These are phyloP conservation scores for Cryomyces minteri DNA, from an alignment of 495 filamentous ascomycete species.

Conservation along the genomic window DNA sequence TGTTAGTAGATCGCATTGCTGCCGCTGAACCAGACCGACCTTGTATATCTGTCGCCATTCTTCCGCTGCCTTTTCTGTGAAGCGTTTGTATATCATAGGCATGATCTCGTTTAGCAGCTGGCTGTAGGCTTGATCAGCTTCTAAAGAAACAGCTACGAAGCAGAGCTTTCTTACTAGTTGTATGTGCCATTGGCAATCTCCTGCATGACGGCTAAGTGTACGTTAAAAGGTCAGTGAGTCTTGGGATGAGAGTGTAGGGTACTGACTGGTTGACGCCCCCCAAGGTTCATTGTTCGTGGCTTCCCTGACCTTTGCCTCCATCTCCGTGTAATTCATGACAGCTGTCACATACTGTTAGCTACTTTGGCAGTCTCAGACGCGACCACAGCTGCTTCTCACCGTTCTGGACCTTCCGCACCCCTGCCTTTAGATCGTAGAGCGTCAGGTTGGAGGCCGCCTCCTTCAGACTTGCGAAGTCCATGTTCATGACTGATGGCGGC, in stretches of 20 bases:
- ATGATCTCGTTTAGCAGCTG: constrained; percentile 98
- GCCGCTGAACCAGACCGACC: constrained; percentile 19
- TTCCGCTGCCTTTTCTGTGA: constrained; percentile 94
- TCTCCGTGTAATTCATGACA: constrained; percentile 99
- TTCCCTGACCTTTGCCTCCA: constrained; percentile 97
- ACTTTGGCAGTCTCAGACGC: constrained; percentile 7
- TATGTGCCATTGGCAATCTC: constrained; percentile 97
- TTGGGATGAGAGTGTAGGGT: background rate
- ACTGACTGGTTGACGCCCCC: constrained; percentile 45
- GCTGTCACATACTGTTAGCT: constrained; percentile 29
- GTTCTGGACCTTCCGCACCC: constrained; percentile 96
- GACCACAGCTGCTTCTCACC: constrained; percentile 32
- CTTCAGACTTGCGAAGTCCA: constrained; percentile 76
- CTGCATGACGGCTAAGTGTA: constrained; percentile 45
- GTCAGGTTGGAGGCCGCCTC: constrained; percentile 87
- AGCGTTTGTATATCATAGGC: constrained; percentile 99
- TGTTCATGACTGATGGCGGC: constrained; percentile 15
- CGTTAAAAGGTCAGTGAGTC: background rate
- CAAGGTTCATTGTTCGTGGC: constrained; percentile 97
- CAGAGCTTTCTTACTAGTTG: constrained; percentile 60
- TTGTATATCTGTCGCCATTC: constrained; percentile 99
- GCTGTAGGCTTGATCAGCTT: constrained; percentile 24
- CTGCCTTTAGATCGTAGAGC: constrained; percentile 92
- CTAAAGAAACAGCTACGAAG: background rate
- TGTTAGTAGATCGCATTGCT: background rate